phyloP scores from a whole-genome alignment of 225 moss, liverwort and hornwort genomes.

The Sphagnum contortum region DNA sequence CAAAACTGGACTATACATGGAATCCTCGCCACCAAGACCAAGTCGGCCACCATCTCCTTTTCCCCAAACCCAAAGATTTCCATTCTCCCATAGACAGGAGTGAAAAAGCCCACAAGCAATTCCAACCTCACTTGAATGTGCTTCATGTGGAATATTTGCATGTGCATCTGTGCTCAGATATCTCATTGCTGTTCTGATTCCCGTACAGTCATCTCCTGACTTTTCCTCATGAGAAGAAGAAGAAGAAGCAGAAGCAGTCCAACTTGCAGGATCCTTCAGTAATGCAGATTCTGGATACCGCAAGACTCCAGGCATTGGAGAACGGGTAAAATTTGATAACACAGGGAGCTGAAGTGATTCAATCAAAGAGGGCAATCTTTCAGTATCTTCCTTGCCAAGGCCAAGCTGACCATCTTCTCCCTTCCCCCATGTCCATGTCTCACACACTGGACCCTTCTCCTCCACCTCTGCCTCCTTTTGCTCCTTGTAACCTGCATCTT shows the following conservation, averaged over 20 bases:
- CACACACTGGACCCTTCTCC: constrained; percentile 12
- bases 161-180: not conserved
- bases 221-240: not conserved
- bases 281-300: not conserved
- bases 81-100: constrained; percentile 65
- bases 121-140: constrained; percentile 19
- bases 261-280: too few species aligned
- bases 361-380: constrained; percentile 47
- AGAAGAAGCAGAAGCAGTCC: not conserved
- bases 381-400: constrained; percentile 63
- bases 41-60: constrained; percentile 83
- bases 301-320: constrained; percentile 26
- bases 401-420: constrained; percentile 82
- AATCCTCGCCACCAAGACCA: constrained; percentile 63
- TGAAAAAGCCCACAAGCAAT: constrained; percentile 82
- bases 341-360: constrained; percentile 29
- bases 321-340: constrained; percentile 14
- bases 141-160: not conserved
- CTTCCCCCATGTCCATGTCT: constrained; percentile 89
- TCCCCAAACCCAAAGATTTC: constrained; percentile 80
- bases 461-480: not conserved
- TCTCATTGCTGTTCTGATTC: not conserved
- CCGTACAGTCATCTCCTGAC: not conserved
- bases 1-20: constrained; percentile 41
- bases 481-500: too few species aligned